Conservation (phyloP, 306 rosid genomes). For the Quercus mongolica region DNA sequence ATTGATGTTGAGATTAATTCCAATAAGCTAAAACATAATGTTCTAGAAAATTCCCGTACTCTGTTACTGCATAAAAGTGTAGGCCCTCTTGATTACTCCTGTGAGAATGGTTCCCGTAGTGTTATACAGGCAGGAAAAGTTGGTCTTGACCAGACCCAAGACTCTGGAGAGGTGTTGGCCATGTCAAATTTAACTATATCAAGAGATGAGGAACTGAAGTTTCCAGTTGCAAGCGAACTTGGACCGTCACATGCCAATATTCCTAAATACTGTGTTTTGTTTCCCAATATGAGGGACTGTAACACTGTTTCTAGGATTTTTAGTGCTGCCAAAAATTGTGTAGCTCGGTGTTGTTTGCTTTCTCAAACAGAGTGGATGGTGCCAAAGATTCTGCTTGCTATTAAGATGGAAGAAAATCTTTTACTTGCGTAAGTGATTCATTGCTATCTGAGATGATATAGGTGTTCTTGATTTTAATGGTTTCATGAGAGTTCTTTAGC, state of each 20-base stretch:
- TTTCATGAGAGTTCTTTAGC: background rate
- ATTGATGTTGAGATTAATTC: constrained; percentile 36
- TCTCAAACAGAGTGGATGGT: constrained; percentile 55
- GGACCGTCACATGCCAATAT: constrained; percentile 16
- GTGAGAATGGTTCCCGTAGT: background rate
- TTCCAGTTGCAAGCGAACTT: constrained; percentile 25
- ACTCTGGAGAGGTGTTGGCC: constrained; percentile 24
- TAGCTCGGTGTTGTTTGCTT: constrained; percentile 43
- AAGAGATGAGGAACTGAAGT: constrained; percentile 26
- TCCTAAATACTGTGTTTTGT: constrained; percentile 34
- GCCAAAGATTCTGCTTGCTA: constrained; percentile 51
- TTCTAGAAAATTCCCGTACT: constrained; percentile 12
- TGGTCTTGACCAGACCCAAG: constrained; percentile 14
- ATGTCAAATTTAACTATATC: constrained; percentile 21
- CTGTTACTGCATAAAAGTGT: constrained; percentile 4
- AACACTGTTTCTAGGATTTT: constrained; percentile 45
- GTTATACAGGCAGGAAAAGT: background rate
- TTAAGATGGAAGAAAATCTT: constrained; percentile 57
- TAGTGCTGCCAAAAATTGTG: constrained; percentile 46
- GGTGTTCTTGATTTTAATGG: background rate
- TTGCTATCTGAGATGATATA: constrained; percentile 2
- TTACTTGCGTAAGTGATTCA: constrained; percentile 42
- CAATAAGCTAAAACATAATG: constrained; percentile 25
- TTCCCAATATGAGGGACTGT: constrained; percentile 36
- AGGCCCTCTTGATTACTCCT: background rate